Base-by-base conservation (phyloP, 139 green algal genomes). In the Micractinium sp. region DNA sequence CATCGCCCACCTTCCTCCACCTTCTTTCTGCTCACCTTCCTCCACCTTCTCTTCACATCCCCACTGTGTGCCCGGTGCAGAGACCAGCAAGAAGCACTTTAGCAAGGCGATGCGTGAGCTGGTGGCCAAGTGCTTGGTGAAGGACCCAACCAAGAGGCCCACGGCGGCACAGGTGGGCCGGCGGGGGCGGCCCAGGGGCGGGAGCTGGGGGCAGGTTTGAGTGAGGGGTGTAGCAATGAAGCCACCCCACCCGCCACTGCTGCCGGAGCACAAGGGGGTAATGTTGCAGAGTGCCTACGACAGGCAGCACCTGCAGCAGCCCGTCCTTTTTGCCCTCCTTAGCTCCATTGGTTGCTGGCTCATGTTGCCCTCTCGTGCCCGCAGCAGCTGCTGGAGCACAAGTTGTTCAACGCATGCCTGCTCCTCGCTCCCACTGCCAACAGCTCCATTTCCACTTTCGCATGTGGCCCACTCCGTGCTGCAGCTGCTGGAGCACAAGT, bases 401-500 rank as follows among this genome's bases (percentile, higher is more conserved):
- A 96, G 92, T 99, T 99, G 90, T 99, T 99, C 94, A 99, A 99
- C 94, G 3, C 93, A 95, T 38, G 96, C 97, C 77, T 73, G 90
- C 19, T 33, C 71, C 9, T 71, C 63, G 14, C 14, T 27, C 63
- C 20, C 20, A 25, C 63, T 31, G 63, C 63, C 63, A 71, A 71
- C 22, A 27, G 2, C 22, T 71, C 63, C 22, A 31, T 27, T 71
- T 2, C 15, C 60, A 23, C 60, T 66, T 66, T 66, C 60, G 16
- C 16, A 14, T 16, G 15, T 66, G n/a, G n/a, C n/a, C n/a, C n/a
- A n/a, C n/a, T n/a, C n/a, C n/a, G n/a, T n/a, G n/a, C n/a, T n/a
- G 61, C 96, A 99, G 88, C 95, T 99, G 85, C 93, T 99, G 80
- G 96, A 99, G 86, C 96, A 99, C 93, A 97, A 96, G 92, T 99